Evolutionary conservation across 768 basidiomycete species (phyloP), one percentile per base, ranked within the genome.

Genomic region (Mycena chlorophos): DNA sequence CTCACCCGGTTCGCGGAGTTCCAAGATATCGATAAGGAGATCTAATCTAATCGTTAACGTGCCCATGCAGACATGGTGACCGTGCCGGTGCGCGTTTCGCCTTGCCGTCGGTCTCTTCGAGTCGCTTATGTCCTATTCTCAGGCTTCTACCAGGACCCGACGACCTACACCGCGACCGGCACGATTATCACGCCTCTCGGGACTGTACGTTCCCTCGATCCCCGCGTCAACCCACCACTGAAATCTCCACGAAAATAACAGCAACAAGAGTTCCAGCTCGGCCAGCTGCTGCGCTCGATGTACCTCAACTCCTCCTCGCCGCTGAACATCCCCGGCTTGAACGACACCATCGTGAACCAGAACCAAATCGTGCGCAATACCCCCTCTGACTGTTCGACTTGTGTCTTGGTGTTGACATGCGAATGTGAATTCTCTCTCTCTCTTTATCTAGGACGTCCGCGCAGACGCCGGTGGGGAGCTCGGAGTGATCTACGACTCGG

Each of bases 401-500:
- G 40, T 25, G 31, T 20, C 31, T 4, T n/a, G 3, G 29, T 2
- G 19, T n/a, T 25, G 26, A 22, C n/a, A 26, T 34, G 12, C 6
- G 16, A 23, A 39, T n/a, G 28, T 22, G 13, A 16, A 38, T 40
- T 23, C 0, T 16, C 19, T 34, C 19, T n/a, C 25, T 22, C 13
- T 42, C 31, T 34, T 8, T 34, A 6, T 14, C 13, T 42, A 55
- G 53, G 61, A 65, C 12, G 76, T 84, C 49, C 80, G 78, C 17
- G 88, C 89, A 1, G 88, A 90, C 67, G 81, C 79, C 25, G 86
- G 86, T 5, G 87, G 82, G 17, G 88, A 91, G 69, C 81, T 78
- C 17, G 81, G 76, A 30, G 84, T 87, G n/a, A 84, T 86, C 39
- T 76, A 77, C 57, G 82, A 88, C 62, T 85, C 86, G 4, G 84